These are phyloP conservation scores for Solanum tacnaense DNA, from an alignment of 257 asterid species.

Conservation along the genomic window DNA sequence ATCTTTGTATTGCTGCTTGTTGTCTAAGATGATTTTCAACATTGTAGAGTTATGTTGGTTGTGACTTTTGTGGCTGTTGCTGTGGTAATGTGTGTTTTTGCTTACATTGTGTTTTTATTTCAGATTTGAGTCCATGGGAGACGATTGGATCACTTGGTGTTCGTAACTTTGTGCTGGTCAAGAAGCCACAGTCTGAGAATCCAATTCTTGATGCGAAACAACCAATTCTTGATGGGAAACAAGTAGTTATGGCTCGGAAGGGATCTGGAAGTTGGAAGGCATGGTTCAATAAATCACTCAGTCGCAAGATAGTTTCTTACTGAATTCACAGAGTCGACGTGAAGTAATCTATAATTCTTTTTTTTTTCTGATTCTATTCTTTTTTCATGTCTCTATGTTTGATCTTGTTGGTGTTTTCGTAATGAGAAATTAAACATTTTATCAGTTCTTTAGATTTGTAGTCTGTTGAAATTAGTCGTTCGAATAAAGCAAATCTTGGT, in stretches of 20 bases:
- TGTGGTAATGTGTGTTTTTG: neutral
- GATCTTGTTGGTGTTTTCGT: neutral
- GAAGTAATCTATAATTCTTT: neutral
- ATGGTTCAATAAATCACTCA: slow-evolving; percentile 73
- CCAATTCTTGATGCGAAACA: neutral
- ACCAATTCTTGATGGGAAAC: slow-evolving; percentile 16
- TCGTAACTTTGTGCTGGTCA: slow-evolving; percentile 82
- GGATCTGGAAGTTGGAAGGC: slow-evolving; percentile 49
- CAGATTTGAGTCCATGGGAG: slow-evolving; percentile 82
- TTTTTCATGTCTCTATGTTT: neutral
- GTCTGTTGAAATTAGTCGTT: neutral
- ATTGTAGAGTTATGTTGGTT: neutral
- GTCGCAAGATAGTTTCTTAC: slow-evolving; percentile 51
- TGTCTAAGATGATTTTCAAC: neutral
- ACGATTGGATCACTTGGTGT: slow-evolving; percentile 74
- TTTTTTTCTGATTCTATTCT: neutral
- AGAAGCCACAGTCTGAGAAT: slow-evolving; percentile 51
- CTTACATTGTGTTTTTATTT: neutral
- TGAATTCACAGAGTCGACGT: slow-evolving; percentile 8
- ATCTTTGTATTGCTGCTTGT: neutral
- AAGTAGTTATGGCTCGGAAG: slow-evolving; percentile 33
- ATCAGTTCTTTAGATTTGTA: neutral
- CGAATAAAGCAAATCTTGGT: neutral
- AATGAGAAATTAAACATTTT: neutral
- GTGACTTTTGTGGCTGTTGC: too few relatives aligned